Evolutionary conservation across 2,329 filamentous ascomycete species (phyloP).

Genomic region (Graphilbum ipis-grandicollis): DNA sequence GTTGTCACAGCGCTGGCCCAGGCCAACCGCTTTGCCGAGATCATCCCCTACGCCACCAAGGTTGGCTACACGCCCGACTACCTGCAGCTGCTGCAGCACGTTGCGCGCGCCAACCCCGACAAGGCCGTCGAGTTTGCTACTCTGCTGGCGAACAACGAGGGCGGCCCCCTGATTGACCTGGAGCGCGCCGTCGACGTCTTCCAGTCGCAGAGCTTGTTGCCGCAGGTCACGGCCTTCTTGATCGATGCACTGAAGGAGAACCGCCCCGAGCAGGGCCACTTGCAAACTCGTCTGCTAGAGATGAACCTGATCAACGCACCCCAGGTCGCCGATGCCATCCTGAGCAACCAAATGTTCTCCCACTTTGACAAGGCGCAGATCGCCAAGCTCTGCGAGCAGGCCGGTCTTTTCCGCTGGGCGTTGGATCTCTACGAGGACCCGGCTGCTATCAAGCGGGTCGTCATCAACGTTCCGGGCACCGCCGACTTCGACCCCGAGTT

Average conservation of each 20-base stretch:
- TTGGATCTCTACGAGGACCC: constrained; percentile 91
- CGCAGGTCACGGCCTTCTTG: constrained; percentile 95
- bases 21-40: constrained; percentile 92
- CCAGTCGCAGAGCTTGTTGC: constrained; percentile 93
- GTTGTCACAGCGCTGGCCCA: constrained; percentile 91
- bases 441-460: constrained; percentile 73
- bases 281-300: constrained; percentile 89
- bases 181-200: constrained; percentile 95
- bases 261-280: constrained; percentile 76
- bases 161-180: constrained; percentile 74
- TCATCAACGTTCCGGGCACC: constrained; percentile 64
- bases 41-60: constrained; percentile 75
- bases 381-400: constrained; percentile 81
- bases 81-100: constrained; percentile 79
- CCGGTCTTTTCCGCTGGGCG: constrained; percentile 70
- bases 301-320: constrained; percentile 97
- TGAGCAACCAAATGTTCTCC: constrained; percentile 97
- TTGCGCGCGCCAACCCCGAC: constrained; percentile 78
- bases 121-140: constrained; percentile 91
- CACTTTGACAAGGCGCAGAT: constrained; percentile 88
- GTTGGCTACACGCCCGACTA: constrained; percentile 90
- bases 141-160: constrained; percentile 77
- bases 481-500: constrained; percentile 84
- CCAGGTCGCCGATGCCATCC: constrained; percentile 92
- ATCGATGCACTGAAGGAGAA: constrained; percentile 92